phyloP scores from a whole-genome alignment of 805 yeast genomes.

The Ogataea zsoltii region DNA sequence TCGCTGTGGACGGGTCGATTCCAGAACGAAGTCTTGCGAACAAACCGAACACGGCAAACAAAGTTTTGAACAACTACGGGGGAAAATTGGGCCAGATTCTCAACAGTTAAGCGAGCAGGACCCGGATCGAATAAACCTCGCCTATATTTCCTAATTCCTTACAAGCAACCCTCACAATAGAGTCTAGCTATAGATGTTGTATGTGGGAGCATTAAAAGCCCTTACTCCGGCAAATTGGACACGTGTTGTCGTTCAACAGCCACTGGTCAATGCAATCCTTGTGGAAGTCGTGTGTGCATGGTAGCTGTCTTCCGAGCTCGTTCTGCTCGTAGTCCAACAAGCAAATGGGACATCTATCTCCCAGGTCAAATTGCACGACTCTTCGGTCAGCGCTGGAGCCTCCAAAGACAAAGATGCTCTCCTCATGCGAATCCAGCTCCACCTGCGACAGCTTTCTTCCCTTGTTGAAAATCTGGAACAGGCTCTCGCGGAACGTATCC shows the following conservation, averaged over 20 bases:
- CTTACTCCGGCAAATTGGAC: constrained; percentile 56
- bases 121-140: not conserved
- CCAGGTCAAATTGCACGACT: constrained; percentile 11
- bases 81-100: constrained; percentile 19
- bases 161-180: too few relatives aligned
- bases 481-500: constrained; percentile 24
- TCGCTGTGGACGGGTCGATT: constrained; percentile 18
- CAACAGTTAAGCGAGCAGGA: constrained; percentile 7
- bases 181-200: not conserved
- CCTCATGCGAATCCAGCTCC: constrained; percentile 20
- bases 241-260: constrained; percentile 52
- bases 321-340: constrained; percentile 46
- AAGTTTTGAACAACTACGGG: constrained; percentile 24
- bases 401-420: constrained; percentile 18
- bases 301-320: constrained; percentile 48
- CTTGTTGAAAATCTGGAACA: constrained; percentile 23
- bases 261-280: constrained; percentile 58
- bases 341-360: constrained; percentile 54
- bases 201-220: constrained; percentile 28
- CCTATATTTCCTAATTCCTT: not conserved
- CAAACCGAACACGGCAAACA: constrained; percentile 23
- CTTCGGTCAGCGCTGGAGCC: constrained; percentile 1
- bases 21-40: constrained; percentile 9
- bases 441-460: constrained; percentile 17
- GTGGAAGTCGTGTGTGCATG: constrained; percentile 56